These are phyloP conservation scores for Sanghuangporus weigelae DNA, from an alignment of 1,284 basidiomycete species.

Conservation along the genomic window DNA sequence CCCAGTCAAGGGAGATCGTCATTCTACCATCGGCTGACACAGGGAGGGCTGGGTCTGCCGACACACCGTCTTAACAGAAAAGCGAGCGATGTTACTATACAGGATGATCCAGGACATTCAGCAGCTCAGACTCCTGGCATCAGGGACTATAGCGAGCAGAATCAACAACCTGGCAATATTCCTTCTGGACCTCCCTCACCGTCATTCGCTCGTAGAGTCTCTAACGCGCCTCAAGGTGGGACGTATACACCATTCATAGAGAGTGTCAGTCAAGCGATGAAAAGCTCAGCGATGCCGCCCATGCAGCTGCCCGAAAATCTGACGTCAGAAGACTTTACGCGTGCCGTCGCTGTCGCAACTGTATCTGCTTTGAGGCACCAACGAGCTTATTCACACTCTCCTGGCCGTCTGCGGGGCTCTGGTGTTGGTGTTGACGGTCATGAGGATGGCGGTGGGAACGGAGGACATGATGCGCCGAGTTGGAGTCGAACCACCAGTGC, in stretches of 20 bases:
- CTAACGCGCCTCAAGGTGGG: conserved; percentile 43
- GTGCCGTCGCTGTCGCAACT: conserved; percentile 87
- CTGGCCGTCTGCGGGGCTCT: conserved; percentile 35
- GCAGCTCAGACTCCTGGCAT: conserved; percentile 41
- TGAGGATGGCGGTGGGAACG: conserved; percentile 52
- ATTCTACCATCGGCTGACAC: conserved; percentile 66
- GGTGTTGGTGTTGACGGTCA: conserved; percentile 30
- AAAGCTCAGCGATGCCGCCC: conserved; percentile 50
- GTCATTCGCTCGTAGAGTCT: conserved; percentile 42
- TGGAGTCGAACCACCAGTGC: conserved; percentile 88
- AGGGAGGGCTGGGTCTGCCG: conserved; percentile 20
- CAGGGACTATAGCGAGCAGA: conserved; percentile 21
- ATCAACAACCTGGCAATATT: neutral
- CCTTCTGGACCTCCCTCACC: conserved; percentile 31
- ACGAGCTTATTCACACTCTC: conserved; percentile 48
- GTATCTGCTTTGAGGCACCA: conserved; percentile 80
- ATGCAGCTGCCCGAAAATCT: conserved; percentile 61
- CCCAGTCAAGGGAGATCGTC: conserved; percentile 56
- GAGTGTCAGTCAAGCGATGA: conserved; percentile 69
- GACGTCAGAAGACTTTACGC: conserved; percentile 83
- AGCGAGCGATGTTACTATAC: conserved; percentile 12
- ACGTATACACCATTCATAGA: conserved; percentile 68
- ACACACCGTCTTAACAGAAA: conserved; percentile 16
- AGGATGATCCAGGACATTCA: conserved; percentile 22
- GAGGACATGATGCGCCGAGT: conserved; percentile 93